These are phyloP conservation scores for Geosmithia morbida DNA, from an alignment of 2,329 filamentous ascomycete species.

Conservation along the genomic window DNA sequence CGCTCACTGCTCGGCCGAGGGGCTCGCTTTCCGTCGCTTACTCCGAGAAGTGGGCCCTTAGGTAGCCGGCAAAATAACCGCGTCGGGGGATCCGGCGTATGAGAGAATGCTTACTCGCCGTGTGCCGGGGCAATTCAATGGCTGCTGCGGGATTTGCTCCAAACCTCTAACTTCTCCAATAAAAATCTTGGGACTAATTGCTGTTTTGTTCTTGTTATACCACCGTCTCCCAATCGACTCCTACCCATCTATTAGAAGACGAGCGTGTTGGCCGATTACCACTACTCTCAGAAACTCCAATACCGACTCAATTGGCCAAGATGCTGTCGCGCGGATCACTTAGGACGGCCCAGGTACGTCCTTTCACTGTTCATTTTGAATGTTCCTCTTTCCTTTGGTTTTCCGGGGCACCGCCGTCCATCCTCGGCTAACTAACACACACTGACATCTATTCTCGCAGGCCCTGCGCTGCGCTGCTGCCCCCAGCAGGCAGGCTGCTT, in stretches of 20 bases:
- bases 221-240: constrained; percentile 1
- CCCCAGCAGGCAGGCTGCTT: constrained; percentile 16
- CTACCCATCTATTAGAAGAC: neutral
- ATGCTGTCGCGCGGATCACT: constrained; percentile 47
- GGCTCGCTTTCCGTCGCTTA: constrained; percentile 7
- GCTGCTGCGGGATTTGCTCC: constrained; percentile 3
- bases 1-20: constrained; percentile 2
- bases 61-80: constrained; percentile 1
- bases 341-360: constrained; percentile 41
- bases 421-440: neutral
- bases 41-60: constrained; percentile 3
- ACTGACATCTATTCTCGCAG: constrained; percentile 14
- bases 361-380: constrained; percentile 1
- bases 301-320: constrained; percentile 11
- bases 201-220: constrained; percentile 5
- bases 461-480: constrained; percentile 36
- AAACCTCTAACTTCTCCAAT: constrained; percentile 1
- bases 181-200: neutral
- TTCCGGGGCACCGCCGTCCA: neutral
- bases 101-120: neutral
- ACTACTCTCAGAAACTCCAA: constrained; percentile 1
- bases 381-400: too few relatives aligned
- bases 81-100: neutral
- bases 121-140: neutral
- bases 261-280: neutral